Evolutionary conservation across 2,329 filamentous ascomycete species (phyloP).

Genomic region (Exserohilum rostratum): DNA sequence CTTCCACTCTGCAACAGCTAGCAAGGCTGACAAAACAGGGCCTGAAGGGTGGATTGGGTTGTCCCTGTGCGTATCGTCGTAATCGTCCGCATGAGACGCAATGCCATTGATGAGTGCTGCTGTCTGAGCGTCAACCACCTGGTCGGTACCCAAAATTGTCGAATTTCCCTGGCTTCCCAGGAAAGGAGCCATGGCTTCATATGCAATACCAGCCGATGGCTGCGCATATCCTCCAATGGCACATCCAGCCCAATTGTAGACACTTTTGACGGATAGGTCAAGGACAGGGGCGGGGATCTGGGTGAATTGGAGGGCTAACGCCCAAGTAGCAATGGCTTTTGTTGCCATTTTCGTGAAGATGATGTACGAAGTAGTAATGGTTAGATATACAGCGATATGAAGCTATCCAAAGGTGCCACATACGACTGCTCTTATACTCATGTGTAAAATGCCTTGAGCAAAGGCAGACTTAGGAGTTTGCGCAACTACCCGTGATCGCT

Average conservation of each 20-base stretch:
- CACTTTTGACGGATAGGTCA: slow-evolving; percentile 22
- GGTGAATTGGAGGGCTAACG: background rate
- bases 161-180: slow-evolving; percentile 50
- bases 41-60: slow-evolving; percentile 63
- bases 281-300: background rate
- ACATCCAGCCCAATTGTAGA: slow-evolving; percentile 63
- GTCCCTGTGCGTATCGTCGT: slow-evolving; percentile 63
- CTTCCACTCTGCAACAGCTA: slow-evolving; percentile 55
- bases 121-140: slow-evolving; percentile 52
- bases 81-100: slow-evolving; percentile 62
- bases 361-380: no score
- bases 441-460: no score
- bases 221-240: slow-evolving; percentile 58
- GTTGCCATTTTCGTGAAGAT: background rate
- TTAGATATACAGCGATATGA: no score
- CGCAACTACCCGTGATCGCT: no score
- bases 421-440: no score
- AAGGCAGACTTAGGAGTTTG: no score
- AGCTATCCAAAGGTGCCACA: no score
- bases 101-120: slow-evolving; percentile 62
- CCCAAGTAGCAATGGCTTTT: background rate
- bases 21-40: slow-evolving; percentile 57
- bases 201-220: slow-evolving; percentile 51
- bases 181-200: slow-evolving; percentile 40
- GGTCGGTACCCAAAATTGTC: slow-evolving; percentile 45